These are phyloP conservation scores for Rhododendron henanense DNA, from an alignment of 148 eudicot species.

Conservation along the genomic window DNA sequence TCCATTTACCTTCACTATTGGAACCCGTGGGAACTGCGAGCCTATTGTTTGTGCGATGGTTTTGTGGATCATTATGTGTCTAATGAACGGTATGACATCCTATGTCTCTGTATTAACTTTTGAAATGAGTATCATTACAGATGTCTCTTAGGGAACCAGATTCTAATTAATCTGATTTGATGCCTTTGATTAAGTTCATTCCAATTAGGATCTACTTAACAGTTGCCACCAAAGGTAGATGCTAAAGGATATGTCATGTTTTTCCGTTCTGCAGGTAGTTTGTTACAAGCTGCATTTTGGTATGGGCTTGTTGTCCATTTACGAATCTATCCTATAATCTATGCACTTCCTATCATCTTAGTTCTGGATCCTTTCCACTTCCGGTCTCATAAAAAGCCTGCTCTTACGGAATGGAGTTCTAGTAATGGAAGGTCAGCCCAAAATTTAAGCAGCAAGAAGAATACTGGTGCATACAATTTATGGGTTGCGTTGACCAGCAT, in stretches of 20 bases:
- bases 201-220: neutral
- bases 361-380: conserved; percentile 63
- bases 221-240: neutral
- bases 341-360: conserved; percentile 74
- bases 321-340: conserved; percentile 89
- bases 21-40: conserved; percentile 99
- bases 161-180: neutral
- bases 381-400: conserved; percentile 53
- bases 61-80: conserved; percentile 85
- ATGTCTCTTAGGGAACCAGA: neutral
- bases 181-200: neutral
- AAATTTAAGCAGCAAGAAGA: conserved; percentile 16
- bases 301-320: conserved; percentile 94
- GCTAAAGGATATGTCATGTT: neutral
- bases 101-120: conserved; percentile 10
- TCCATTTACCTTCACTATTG: conserved; percentile 98
- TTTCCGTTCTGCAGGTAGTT: conserved; percentile 36
- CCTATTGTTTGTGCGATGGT: conserved; percentile 86
- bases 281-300: conserved; percentile 83
- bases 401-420: conserved; percentile 56
- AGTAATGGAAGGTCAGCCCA: conserved; percentile 22
- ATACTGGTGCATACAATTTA: conserved; percentile 8
- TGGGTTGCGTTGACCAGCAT: conserved; percentile 41
- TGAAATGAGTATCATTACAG: neutral
- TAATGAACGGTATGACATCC: conserved; percentile 62